These are phyloP conservation scores for Phytophthora hybrid DNA, from an alignment of 352 stramenopile species.

Conservation along the genomic window DNA sequence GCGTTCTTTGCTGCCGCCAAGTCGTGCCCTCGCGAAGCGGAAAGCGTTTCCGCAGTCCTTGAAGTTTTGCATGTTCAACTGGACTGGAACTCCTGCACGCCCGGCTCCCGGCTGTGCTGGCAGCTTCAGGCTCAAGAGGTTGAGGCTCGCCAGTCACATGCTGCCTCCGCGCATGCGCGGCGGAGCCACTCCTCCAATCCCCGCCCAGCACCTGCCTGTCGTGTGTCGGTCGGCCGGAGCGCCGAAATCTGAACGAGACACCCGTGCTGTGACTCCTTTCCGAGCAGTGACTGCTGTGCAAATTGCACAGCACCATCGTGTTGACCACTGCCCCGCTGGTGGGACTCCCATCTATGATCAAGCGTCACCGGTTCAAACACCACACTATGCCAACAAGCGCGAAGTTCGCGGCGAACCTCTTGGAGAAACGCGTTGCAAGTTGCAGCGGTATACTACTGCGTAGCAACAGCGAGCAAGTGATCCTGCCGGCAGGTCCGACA, in stretches of 20 bases:
- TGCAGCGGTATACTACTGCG: too few relatives aligned
- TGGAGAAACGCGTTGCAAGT: too few relatives aligned
- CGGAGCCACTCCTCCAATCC: constrained; percentile 10
- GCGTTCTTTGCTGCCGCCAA: constrained; percentile 12
- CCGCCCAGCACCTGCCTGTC: constrained; percentile 11
- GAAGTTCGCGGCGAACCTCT: too few relatives aligned
- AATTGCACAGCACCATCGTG: too few relatives aligned
- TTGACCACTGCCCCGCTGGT: too few relatives aligned
- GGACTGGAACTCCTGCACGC: constrained; percentile 17
- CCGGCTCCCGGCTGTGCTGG: background rate
- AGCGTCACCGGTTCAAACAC: too few relatives aligned
- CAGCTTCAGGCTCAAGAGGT: background rate
- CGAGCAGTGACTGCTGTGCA: too few relatives aligned
- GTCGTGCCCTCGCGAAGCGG: constrained; percentile 11
- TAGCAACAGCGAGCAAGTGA: too few relatives aligned
- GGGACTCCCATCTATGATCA: too few relatives aligned
- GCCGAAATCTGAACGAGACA: background rate
- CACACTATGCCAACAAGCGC: too few relatives aligned
- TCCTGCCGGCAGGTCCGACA: too few relatives aligned
- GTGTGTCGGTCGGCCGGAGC: constrained; percentile 20
- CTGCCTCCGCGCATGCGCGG: constrained; percentile 36
- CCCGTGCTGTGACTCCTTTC: too few relatives aligned
- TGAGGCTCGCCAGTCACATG: constrained; percentile 19
- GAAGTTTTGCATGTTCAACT: constrained; percentile 38
- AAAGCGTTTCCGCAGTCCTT: constrained; percentile 25